These are phyloP conservation scores for Vigna mungo DNA, from an alignment of 306 rosid species.

Conservation along the genomic window DNA sequence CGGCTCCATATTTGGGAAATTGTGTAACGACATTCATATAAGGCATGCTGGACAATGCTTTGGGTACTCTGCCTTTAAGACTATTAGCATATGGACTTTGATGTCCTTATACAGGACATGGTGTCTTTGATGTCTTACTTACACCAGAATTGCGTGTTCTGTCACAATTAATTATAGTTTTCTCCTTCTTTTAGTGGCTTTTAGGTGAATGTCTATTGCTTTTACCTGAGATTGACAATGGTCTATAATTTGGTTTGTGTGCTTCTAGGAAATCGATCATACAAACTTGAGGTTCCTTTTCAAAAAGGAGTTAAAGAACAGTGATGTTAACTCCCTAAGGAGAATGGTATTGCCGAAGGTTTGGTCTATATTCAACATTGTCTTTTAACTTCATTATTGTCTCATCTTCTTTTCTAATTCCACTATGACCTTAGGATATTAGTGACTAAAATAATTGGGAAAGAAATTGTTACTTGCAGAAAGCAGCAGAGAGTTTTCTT, in stretches of 20 bases:
- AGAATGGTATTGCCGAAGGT: conserved; percentile 98
- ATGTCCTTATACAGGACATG: conserved; percentile 33
- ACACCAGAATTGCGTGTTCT: conserved; percentile 31
- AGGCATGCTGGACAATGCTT: conserved; percentile 51
- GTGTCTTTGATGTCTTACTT: conserved; percentile 6
- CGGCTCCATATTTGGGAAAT: conserved; percentile 39
- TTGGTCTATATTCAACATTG: background rate
- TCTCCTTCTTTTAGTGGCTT: conserved; percentile 27
- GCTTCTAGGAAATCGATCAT: conserved; percentile 66
- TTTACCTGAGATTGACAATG: conserved; percentile 1
- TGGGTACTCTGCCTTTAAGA: conserved; percentile 44
- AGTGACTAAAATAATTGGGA: conserved; percentile 1
- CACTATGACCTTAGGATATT: background rate
- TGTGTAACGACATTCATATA: conserved; percentile 28
- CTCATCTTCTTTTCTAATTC: conserved; percentile 10
- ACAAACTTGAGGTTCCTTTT: conserved; percentile 76
- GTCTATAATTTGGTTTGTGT: background rate
- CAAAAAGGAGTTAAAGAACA: conserved; percentile 89
- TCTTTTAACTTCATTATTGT: background rate
- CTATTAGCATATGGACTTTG: conserved; percentile 17
- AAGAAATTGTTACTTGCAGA: conserved; percentile 53
- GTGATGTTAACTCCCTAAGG: conserved; percentile 92
- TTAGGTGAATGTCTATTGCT: conserved; percentile 28
- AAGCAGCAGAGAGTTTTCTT: conserved; percentile 88
- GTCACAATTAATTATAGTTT: conserved; percentile 12